These are phyloP conservation scores for Solanum chmielewskii DNA, from an alignment of 257 asterid genomes.

Conservation along the genomic window DNA sequence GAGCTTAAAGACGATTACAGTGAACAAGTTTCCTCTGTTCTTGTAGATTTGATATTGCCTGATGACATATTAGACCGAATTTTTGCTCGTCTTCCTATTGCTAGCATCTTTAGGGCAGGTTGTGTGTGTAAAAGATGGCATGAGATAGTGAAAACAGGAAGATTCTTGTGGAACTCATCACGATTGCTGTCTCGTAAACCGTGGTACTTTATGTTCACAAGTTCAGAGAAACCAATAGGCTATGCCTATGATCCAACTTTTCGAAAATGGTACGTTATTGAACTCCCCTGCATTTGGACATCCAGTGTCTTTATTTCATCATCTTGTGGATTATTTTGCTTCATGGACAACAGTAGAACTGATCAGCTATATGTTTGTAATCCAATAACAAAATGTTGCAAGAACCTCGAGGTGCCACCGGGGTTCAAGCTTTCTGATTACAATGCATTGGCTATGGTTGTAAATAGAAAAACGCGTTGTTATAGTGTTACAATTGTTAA, in stretches of 20 bases:
- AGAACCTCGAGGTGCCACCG: neutral
- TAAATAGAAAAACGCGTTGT: neutral
- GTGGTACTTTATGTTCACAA: neutral
- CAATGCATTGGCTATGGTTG: neutral
- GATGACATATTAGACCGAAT: neutral
- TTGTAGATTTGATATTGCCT: conserved; percentile 29
- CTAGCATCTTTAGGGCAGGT: neutral
- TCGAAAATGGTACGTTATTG: neutral
- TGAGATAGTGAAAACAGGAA: neutral
- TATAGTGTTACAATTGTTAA: neutral
- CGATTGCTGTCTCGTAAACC: neutral
- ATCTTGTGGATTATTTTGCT: neutral
- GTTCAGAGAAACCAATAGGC: neutral
- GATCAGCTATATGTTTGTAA: neutral
- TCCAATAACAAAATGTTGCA: neutral
- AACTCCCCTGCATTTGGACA: neutral
- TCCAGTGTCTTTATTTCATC: neutral
- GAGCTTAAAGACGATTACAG: conserved; percentile 29
- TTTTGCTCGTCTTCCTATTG: neutral
- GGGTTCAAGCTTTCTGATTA: neutral
- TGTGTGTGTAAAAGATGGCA: conserved; percentile 1
- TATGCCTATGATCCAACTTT: neutral
- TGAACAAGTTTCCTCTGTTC: conserved; percentile 28
- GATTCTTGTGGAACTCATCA: neutral
- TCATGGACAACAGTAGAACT: neutral